phyloP scores from a whole-genome alignment of 768 basidiomycete species.

The Boletus reticulatus region DNA sequence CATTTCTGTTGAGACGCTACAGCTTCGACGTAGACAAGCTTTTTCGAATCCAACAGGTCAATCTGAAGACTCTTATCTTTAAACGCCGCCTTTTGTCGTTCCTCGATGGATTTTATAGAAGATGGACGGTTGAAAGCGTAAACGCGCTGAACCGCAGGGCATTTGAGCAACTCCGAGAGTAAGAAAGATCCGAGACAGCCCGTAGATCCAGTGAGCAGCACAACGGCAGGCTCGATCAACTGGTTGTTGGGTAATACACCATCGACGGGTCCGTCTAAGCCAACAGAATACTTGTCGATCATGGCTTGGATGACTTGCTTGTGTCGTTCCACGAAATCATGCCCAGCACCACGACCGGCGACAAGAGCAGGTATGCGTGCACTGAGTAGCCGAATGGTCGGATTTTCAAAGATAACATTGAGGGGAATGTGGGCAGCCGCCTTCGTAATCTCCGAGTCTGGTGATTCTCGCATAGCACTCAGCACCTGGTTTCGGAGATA shows the following conservation, averaged over 20 bases:
- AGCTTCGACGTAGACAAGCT: constrained; percentile 39
- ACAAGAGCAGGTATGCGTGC: not conserved
- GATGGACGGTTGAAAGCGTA: constrained; percentile 35
- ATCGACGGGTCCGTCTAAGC: not conserved
- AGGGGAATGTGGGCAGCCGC: constrained; percentile 16
- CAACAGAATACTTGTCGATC: constrained; percentile 37
- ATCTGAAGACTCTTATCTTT: constrained; percentile 34
- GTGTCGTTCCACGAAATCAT: not conserved
- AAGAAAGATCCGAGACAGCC: constrained; percentile 42
- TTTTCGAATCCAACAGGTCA: constrained; percentile 27
- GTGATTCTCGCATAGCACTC: constrained; percentile 8
- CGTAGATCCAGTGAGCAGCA: constrained; percentile 40
- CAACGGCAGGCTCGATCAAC: not conserved
- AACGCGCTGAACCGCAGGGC: constrained; percentile 24
- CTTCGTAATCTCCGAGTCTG: not conserved
- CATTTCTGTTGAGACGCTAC: constrained; percentile 30
- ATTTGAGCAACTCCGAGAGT: constrained; percentile 29
- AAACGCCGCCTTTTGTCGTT: constrained; percentile 35
- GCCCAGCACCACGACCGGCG: not conserved
- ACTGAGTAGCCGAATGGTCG: constrained; percentile 22
- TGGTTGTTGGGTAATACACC: not conserved
- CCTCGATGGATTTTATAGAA: constrained; percentile 3
- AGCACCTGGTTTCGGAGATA: constrained; percentile 20
- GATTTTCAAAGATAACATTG: constrained; percentile 37
- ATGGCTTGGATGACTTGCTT: constrained; percentile 25